Evolutionary conservation across 2,329 filamentous ascomycete species (phyloP), one percentile per base, ranked within the genome.

Genomic region (Hypocrella siamensis): DNA sequence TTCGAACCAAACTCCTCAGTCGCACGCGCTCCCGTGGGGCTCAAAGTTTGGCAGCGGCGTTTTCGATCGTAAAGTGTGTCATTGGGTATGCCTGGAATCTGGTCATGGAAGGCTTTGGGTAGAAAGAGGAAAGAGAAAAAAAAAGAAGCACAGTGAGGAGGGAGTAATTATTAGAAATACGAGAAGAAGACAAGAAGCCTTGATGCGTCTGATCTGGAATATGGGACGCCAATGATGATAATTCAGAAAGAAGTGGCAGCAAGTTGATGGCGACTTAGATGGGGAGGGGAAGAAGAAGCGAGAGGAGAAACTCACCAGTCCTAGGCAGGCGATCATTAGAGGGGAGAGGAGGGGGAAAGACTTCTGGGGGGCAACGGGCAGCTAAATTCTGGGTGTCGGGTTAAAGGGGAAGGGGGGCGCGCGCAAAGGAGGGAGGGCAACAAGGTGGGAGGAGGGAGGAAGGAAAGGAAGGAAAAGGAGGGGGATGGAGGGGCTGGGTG

Each of bases 1-100:
- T n/a, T n/a, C n/a, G n/a, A n/a, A n/a, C 50, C 57, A 54, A 45
- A 49, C 51, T 57, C 53, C 65, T 71, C 66, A 57, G 67, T 70
- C 65, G 63, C 65, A 60, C 65, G 64, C 66, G 61, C 63, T 72
- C 68, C 68, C 72, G 71, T 75, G 63, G 63, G 66, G 58, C 71
- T 77, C 71, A 78, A 76, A 77, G 73, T 65, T 71, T 75, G 70
- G 66, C 67, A 63, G 59, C 59, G 52, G 52, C 57, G 62, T 63
- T 64, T 62, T 63, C 41, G 58, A 44, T 49, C 45, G 52, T 56
- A 42, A 45, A 52, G 45, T 47, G 65, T 56, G 58, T 73, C 71
- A 75, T 75, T 58, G 53, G 56, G 49, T 43, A 48, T 43, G 48
- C 40, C 42, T 47, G 52, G 54, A 55, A 52, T 44, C 47, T 55